phyloP scores from a whole-genome alignment of 169 alveolate genomes.

The Toxoplasma gondii region DNA sequence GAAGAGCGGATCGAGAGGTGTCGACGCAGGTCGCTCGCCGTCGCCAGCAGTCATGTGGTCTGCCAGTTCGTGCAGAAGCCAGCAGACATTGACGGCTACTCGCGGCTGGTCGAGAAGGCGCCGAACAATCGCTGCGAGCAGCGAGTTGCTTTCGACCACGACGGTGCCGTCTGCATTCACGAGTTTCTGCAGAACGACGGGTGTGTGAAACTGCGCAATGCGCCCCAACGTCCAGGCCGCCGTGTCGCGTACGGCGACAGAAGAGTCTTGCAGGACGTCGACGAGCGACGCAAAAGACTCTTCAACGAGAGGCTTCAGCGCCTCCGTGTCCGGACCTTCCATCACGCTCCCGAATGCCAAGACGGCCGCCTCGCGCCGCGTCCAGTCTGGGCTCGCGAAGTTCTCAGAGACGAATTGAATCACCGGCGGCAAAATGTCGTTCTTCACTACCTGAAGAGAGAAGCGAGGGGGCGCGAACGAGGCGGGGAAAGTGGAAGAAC shows the following conservation, averaged over 20 bases:
- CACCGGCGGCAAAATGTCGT: slow-evolving; percentile 88
- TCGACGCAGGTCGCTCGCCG: slow-evolving; percentile 17
- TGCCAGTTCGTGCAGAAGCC: slow-evolving; percentile 67
- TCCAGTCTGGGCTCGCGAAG: slow-evolving; percentile 88
- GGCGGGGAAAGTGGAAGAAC: background rate
- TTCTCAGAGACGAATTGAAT: slow-evolving; percentile 87
- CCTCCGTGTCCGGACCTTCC: slow-evolving; percentile 93
- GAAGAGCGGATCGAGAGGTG: slow-evolving; percentile 65
- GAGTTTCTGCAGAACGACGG: slow-evolving; percentile 79
- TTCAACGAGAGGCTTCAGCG: slow-evolving; percentile 84
- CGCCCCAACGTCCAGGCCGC: slow-evolving; percentile 94
- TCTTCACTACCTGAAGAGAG: slow-evolving; percentile 87
- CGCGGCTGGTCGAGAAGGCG: slow-evolving; percentile 70
- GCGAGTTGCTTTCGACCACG: slow-evolving; percentile 23
- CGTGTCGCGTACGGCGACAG: slow-evolving; percentile 93
- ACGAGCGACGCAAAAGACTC: slow-evolving; percentile 84
- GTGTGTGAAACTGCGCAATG: slow-evolving; percentile 88
- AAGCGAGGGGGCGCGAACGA: slow-evolving; percentile 78
- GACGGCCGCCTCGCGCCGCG: slow-evolving; percentile 92
- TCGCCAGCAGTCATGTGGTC: slow-evolving; percentile 60
- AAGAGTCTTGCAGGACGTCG: slow-evolving; percentile 86
- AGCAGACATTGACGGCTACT: slow-evolving; percentile 71
- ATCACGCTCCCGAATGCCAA: slow-evolving; percentile 89
- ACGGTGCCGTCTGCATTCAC: slow-evolving; percentile 69
- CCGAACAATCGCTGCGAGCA: slow-evolving; percentile 63